Percentiles rank a stretch among this genome's conserved stretches.
phyloP scores from a whole-genome alignment of 1,284 basidiomycete species.

The Trametes hirsuta region DNA sequence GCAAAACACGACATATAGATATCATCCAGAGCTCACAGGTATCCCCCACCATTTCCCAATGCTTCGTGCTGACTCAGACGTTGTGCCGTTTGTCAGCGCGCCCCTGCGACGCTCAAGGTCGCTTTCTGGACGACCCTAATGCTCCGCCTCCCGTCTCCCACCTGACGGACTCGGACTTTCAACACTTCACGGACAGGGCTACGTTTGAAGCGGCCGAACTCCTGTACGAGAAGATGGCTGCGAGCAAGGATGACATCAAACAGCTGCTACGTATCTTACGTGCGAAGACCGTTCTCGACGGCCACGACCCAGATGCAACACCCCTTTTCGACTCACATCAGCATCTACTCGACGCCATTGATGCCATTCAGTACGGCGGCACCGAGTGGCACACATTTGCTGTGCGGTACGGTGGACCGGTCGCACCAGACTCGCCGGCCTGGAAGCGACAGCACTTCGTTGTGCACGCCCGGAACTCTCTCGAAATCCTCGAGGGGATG shows the following conservation, averaged over 20 bases:
- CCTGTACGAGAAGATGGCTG: constrained; percentile 4
- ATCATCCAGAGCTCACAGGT: constrained; percentile 2
- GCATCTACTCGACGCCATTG: too few species aligned
- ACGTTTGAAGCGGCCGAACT: constrained; percentile 18
- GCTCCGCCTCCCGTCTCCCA: constrained; percentile 6
- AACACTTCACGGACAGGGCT: background rate
- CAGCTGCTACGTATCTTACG: constrained; percentile 6
- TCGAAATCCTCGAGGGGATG: constrained; percentile 12
- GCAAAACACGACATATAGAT: background rate
- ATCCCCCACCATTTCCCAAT: background rate
- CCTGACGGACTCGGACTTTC: too few species aligned
- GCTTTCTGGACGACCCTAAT: background rate
- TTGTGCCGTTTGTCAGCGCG: background rate
- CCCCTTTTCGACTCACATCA: background rate
- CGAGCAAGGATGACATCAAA: constrained; percentile 5
- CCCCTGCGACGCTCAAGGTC: constrained; percentile 11
- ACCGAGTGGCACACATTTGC: background rate
- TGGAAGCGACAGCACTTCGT: constrained; percentile 22
- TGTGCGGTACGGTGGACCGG: constrained; percentile 5
- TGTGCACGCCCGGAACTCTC: constrained; percentile 20
- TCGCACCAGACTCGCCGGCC: constrained; percentile 8
- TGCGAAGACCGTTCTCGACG: background rate
- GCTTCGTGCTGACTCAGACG: background rate
- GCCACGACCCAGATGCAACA: background rate
- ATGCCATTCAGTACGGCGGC: too few species aligned